A percentile compares a stretch with the other conserved stretches of the same genome.
phyloP scores from a whole-genome alignment of 305 asterid genomes.

The Plantago lanceolata region DNA sequence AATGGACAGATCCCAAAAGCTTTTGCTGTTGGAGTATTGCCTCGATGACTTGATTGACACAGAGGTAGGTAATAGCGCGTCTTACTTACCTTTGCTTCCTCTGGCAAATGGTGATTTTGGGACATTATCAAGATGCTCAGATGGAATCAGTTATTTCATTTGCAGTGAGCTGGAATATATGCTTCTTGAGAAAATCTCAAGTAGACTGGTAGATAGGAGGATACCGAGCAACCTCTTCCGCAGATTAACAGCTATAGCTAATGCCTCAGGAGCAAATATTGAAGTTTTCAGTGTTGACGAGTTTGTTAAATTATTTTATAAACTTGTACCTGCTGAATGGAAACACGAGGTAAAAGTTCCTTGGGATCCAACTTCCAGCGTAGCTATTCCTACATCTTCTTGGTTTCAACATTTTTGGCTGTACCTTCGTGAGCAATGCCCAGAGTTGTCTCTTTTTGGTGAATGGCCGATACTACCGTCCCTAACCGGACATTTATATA shows the following conservation, averaged over 20 bases:
- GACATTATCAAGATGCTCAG: constrained; percentile 47
- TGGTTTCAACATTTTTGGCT: constrained; percentile 89
- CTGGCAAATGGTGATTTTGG: constrained; percentile 90
- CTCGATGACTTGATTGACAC: constrained; percentile 85
- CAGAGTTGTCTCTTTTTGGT: constrained; percentile 59
- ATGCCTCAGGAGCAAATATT: constrained; percentile 72
- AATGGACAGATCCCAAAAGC: constrained; percentile 51
- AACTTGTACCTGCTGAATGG: constrained; percentile 81
- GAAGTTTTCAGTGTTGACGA: constrained; percentile 49
- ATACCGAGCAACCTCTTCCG: constrained; percentile 52
- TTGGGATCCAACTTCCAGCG: constrained; percentile 65
- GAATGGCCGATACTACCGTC: constrained; percentile 97
- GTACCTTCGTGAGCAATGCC: constrained; percentile 64
- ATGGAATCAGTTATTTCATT: constrained; percentile 61
- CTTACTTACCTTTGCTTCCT: constrained; percentile 71
- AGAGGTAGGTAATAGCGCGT: constrained; percentile 64
- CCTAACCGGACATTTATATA: constrained; percentile 62
- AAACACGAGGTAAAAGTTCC: constrained; percentile 51
- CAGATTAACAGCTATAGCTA: constrained; percentile 73
- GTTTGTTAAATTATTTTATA: constrained; percentile 57
- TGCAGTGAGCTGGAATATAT: constrained; percentile 75
- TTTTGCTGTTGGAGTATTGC: constrained; percentile 85
- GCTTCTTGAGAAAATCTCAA: constrained; percentile 64
- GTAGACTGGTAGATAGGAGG: constrained; percentile 65
- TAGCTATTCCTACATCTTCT: constrained; percentile 58